Evolutionary conservation across 169 alveolate genomes (phyloP), one percentile per base, ranked within the genome.

Genomic region (Besnoitia besnoiti): DNA sequence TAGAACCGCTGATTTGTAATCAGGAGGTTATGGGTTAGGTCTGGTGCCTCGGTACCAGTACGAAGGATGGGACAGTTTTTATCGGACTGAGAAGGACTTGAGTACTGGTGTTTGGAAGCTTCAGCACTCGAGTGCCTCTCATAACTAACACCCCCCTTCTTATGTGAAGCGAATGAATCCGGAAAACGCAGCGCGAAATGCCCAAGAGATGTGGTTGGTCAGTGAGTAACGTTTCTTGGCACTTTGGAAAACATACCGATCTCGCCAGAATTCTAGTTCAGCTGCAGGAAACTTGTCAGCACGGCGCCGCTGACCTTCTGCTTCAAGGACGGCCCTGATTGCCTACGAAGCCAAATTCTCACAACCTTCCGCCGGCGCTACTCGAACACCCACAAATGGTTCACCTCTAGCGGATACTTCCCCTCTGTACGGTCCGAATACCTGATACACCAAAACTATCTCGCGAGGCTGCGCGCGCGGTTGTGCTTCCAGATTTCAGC

Each of bases 191-290:
- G 67, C 24, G 67, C 14, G n/a, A n/a, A n/a, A n/a, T n/a, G n/a
- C n/a, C n/a, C n/a, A n/a, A n/a, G n/a, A n/a, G n/a, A n/a, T n/a
- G n/a, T n/a, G n/a, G n/a, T n/a, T n/a, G n/a, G n/a, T n/a, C n/a
- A n/a, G n/a, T n/a, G n/a, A n/a, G n/a, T 73, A 35, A 16, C 82
- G 0, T 8, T 7, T 37, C 82, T 39, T 73, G 39, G 14, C 67
- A 16, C 82, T 19, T 7, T 1, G 16, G 7, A 2, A n/a, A 42
- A 7, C 47, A 30, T 44, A 85, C 42, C 95, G 77, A 30, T 94
- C 96, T 30, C 96, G 62, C 96, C 96, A 94, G 75, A 90, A 91
- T 40, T 91, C 94, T 30, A 94, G 90, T 89, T 94, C 96, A 3
- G 96, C 96, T 85, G 85, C 61, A 79, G 96, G 95, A 79, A 85